Conservation (phyloP, 441 rosid species). For the Biscutella laevigata region DNA sequence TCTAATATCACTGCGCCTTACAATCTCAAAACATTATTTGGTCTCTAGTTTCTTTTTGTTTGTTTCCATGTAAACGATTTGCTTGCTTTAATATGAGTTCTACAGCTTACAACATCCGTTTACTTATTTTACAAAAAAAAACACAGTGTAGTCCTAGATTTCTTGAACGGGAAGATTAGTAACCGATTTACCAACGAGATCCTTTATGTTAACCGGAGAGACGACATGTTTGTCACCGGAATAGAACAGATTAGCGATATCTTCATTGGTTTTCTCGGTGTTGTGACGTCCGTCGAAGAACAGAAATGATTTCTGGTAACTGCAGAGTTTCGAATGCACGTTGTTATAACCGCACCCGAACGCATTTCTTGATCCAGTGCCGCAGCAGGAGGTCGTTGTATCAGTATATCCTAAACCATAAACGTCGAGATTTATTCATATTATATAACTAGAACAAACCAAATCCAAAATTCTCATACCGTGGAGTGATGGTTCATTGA, state of each 20-base stretch:
- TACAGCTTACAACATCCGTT: conserved; percentile 10
- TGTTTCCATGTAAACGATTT: background rate
- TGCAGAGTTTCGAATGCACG: conserved; percentile 24
- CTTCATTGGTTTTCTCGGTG: conserved; percentile 25
- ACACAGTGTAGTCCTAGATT: conserved; percentile 5
- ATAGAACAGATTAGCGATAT: conserved; percentile 19
- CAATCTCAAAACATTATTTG: conserved; percentile 27
- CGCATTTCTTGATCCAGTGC: conserved; percentile 29
- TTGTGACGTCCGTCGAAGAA: conserved; percentile 30
- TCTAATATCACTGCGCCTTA: conserved; percentile 26
- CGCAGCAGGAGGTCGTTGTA: conserved; percentile 30
- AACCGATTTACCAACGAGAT: conserved; percentile 7
- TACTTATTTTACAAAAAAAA: conserved; percentile 6
- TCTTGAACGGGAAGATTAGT: conserved; percentile 5
- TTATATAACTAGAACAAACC: background rate
- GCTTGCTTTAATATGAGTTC: background rate
- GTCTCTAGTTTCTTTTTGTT: background rate
- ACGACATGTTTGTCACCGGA: conserved; percentile 21
- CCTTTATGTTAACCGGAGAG: conserved; percentile 21
- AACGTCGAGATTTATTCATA: background rate
- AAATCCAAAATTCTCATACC: background rate
- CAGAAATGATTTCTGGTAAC: conserved; percentile 20
- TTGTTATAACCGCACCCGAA: conserved; percentile 18
- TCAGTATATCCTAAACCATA: conserved; percentile 28
- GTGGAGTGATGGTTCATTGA: conserved; percentile 10